Conservation (phyloP, 306 rosid genomes). For the Begonia loranthoides region DNA sequence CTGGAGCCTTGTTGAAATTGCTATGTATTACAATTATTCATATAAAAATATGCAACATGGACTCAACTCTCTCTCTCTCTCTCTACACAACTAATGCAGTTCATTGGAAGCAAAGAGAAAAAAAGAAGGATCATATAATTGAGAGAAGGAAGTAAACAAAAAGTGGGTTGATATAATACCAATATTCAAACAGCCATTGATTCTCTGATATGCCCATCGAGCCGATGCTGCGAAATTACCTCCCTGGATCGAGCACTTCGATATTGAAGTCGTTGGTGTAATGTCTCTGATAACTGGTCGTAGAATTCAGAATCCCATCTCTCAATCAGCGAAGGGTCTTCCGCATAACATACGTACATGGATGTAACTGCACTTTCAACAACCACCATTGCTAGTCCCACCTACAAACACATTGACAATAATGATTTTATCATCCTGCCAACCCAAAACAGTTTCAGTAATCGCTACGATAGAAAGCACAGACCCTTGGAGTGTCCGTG, state of each 20-base stretch:
- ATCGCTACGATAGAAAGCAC: no score
- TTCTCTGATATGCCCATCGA: slow-evolving; percentile 28
- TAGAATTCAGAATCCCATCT: slow-evolving; percentile 92
- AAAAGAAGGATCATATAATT: no score
- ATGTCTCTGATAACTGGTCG: slow-evolving; percentile 82
- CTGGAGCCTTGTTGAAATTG: no score
- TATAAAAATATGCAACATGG: no score
- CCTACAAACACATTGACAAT: slow-evolving; percentile 28
- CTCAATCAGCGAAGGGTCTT: slow-evolving; percentile 78
- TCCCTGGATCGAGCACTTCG: slow-evolving; percentile 72
- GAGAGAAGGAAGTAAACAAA: no score
- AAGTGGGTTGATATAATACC: no score
- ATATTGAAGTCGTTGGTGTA: slow-evolving; percentile 86
- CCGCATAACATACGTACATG: slow-evolving; percentile 93
- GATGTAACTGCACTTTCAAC: slow-evolving; percentile 98
- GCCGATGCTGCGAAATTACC: slow-evolving; percentile 37
- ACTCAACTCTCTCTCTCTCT: no score
- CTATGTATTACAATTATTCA: no score
- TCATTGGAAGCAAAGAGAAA: no score
- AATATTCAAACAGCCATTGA: slow-evolving; percentile 11
- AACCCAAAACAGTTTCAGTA: no score
- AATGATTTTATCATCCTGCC: background rate
- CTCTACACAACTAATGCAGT: no score
- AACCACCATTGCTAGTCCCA: slow-evolving; percentile 90
- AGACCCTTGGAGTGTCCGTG: no score